These are phyloP conservation scores for Rhododendron kiyosumense DNA, from an alignment of 148 eudicot species.

Conservation along the genomic window DNA sequence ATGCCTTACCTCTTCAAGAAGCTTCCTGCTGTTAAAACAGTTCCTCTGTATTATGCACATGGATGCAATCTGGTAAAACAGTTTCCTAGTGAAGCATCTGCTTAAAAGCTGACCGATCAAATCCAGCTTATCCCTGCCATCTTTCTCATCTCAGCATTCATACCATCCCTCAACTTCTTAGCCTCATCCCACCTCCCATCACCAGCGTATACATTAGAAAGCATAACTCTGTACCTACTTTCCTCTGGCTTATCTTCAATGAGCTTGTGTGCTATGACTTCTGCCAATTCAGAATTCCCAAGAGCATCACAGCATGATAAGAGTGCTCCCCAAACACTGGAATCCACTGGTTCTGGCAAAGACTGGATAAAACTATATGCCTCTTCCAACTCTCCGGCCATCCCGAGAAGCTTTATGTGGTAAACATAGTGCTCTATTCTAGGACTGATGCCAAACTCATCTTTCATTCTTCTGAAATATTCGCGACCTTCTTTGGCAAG, in stretches of 20 bases:
- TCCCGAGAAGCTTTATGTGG: conserved; percentile 73
- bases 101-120: not conserved
- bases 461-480: conserved; percentile 46
- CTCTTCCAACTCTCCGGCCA: conserved; percentile 67
- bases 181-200: conserved; percentile 70
- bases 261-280: conserved; percentile 39
- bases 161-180: conserved; percentile 52
- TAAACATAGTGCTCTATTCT: conserved; percentile 70
- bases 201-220: conserved; percentile 68
- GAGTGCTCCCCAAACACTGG: conserved; percentile 82
- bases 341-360: conserved; percentile 52
- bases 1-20: conserved; percentile 5
- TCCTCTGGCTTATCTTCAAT: conserved; percentile 21
- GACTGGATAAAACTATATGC: conserved; percentile 49
- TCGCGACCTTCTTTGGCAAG: conserved; percentile 50
- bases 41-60: not conserved
- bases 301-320: conserved; percentile 70
- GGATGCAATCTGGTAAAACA: not conserved
- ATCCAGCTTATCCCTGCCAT: conserved; percentile 68
- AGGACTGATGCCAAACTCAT: conserved; percentile 53
- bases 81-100: not conserved
- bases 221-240: conserved; percentile 45
- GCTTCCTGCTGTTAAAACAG: not conserved
- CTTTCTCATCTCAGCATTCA: conserved; percentile 34
- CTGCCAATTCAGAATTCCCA: conserved; percentile 50